Base-by-base conservation (phyloP, 805 yeast genomes). In the Cyberlindnera xishuangbannaensis region DNA sequence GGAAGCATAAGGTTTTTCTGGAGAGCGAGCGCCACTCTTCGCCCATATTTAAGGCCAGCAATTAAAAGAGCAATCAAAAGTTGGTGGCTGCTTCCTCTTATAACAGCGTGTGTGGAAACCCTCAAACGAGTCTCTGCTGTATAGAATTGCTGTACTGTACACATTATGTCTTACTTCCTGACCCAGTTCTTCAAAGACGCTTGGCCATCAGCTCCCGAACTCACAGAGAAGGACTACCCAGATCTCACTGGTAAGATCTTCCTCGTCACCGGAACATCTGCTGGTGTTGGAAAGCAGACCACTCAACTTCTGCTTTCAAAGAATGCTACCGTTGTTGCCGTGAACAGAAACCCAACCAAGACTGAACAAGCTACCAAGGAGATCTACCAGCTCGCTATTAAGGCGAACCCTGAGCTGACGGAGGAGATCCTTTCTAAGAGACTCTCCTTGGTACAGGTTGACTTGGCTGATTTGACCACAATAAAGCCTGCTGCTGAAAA, bases 401-500 rank as follows among this genome's bases (percentile, higher is more conserved):
- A 53, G 17, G 33, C 33, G 10, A 47, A 36, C 37, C 29, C 48
- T 2, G 19, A 39, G 7, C 22, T 41, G 4, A 19, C 29, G 1
- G 30, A 31, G 2, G 39, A 30, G 27, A 4, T 36, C 38, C 23
- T 57, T 32, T 29, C 42, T 37, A 36, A 42, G 11, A 39, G 47
- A 25, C 39, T 56, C 23, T 38, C 44, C 18, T 39, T 50, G 15
- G 45, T 61, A 9, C 40, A 43, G 13, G 45, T 55, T 9, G 69
- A 64, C 44, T 51, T 64, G 33, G 34, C 57, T 22, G 77, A 73
- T 44, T 50, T 73, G 36, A 36, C 57, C 5, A 56, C 68, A 2
- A 53, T 71, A 35, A 59, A 56, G 39, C 53, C 62, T 1, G 73
- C 63, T 1, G 59, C 55, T 10, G 49, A 48, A 6, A 42, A 51